A percentile compares a stretch with the other conserved stretches of the same genome.
phyloP scores from a whole-genome alignment of 2,329 filamentous ascomycete species.

The Fusarium ramigenum region DNA sequence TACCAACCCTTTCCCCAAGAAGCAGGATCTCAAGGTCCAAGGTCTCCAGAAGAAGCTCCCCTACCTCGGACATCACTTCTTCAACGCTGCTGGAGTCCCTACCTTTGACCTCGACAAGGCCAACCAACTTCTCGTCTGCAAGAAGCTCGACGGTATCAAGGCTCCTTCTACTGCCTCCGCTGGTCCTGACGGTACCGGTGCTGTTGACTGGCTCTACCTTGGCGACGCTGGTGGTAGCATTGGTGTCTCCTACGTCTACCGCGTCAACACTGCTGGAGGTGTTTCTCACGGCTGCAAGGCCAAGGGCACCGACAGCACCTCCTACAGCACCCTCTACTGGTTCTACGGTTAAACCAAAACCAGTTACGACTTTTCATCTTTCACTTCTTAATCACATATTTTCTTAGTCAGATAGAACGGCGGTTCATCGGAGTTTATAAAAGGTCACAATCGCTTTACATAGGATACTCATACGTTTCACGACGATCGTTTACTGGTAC shows the following conservation, averaged over 20 bases:
- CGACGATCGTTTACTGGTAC: slow-evolving; percentile 28
- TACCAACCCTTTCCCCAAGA: slow-evolving; percentile 55
- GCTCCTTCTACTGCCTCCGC: slow-evolving; percentile 61
- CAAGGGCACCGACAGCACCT: slow-evolving; percentile 59
- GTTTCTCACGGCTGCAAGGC: slow-evolving; percentile 54
- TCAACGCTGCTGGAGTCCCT: slow-evolving; percentile 63
- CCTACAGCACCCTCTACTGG: slow-evolving; percentile 68
- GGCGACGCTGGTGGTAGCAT: slow-evolving; percentile 51
- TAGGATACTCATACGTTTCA: slow-evolving; percentile 31
- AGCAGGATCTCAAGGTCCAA: slow-evolving; percentile 51
- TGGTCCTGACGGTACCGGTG: slow-evolving; percentile 59
- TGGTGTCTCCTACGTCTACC: slow-evolving; percentile 58
- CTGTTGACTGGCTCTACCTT: slow-evolving; percentile 66
- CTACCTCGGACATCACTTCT: slow-evolving; percentile 74
- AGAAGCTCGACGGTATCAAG: slow-evolving; percentile 59
- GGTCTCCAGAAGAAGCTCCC: slow-evolving; percentile 47
- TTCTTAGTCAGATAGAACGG: slow-evolving; percentile 26
- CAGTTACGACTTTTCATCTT: not conserved
- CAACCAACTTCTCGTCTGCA: slow-evolving; percentile 53
- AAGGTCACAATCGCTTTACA: slow-evolving; percentile 35
- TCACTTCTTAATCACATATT: slow-evolving; percentile 32
- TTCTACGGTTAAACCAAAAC: slow-evolving; percentile 54
- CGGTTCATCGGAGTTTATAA: slow-evolving; percentile 36
- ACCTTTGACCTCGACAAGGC: slow-evolving; percentile 65
- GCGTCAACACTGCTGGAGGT: slow-evolving; percentile 65